A percentile compares a stretch with the other conserved stretches of the same genome.
Evolutionary conservation across 192 early-diverging fungal species (phyloP).

Genomic region (Coemansia aciculifera): DNA sequence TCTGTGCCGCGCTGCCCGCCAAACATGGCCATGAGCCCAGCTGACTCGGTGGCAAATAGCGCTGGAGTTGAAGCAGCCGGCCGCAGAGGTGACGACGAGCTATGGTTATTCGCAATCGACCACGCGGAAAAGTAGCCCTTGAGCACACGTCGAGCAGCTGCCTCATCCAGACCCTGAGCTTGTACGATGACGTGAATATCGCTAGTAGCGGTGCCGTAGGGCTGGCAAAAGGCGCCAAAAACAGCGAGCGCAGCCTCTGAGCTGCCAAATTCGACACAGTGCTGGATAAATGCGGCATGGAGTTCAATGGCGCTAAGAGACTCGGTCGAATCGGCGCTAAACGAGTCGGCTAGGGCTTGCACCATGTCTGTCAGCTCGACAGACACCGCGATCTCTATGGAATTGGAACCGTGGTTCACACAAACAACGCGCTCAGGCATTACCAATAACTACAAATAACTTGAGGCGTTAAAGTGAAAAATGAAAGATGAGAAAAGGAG

Average conservation of each 20-base stretch:
- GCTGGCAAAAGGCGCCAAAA: constrained; percentile 1
- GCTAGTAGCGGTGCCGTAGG: background rate
- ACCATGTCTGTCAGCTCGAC: background rate
- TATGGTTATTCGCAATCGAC: constrained; percentile 3
- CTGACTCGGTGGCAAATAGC: constrained; percentile 46
- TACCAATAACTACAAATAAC: background rate
- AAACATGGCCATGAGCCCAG: constrained; percentile 81
- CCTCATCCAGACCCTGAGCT: constrained; percentile 10
- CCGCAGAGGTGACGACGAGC: background rate
- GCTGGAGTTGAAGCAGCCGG: background rate
- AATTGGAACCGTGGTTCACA: background rate
- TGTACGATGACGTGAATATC: constrained; percentile 23
- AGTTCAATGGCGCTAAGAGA: constrained; percentile 12
- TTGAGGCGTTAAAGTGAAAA: background rate
- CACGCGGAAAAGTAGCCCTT: constrained; percentile 33
- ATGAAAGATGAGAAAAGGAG: background rate
- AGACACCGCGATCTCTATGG: background rate
- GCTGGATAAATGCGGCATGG: constrained; percentile 13
- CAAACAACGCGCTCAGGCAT: background rate
- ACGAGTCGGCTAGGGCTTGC: background rate
- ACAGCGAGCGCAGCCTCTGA: constrained; percentile 1
- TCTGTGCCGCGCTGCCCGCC: constrained; percentile 91
- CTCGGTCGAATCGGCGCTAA: background rate
- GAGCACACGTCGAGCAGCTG: constrained; percentile 13
- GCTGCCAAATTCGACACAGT: constrained; percentile 13